These are phyloP conservation scores for Boletales sp. DNA, from an alignment of 768 basidiomycete species.

Conservation along the genomic window DNA sequence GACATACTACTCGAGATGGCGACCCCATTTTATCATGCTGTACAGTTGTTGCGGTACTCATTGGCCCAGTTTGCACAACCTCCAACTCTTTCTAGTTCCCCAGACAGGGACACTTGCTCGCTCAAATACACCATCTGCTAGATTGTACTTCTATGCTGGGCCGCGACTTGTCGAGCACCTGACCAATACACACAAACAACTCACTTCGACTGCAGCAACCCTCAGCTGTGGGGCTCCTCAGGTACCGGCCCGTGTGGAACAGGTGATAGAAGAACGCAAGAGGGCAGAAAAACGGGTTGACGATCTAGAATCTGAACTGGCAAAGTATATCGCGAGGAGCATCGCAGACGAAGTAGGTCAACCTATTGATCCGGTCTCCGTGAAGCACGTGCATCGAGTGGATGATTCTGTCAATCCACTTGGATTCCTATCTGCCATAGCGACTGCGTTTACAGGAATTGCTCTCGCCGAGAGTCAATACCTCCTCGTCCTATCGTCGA, in stretches of 20 bases:
- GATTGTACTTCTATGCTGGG: conserved; percentile 82
- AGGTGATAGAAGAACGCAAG: conserved; percentile 64
- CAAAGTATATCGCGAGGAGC: conserved; percentile 42
- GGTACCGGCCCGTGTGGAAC: conserved; percentile 64
- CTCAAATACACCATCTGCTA: conserved; percentile 57
- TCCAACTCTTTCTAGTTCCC: conserved; percentile 68
- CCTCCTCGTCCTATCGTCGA: conserved; percentile 56
- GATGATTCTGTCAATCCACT: conserved; percentile 61
- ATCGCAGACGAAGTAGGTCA: conserved; percentile 37
- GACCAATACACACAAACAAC: conserved; percentile 49
- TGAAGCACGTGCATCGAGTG: conserved; percentile 51
- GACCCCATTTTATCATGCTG: neutral
- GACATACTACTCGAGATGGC: conserved; percentile 4
- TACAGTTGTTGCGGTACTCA: conserved; percentile 81
- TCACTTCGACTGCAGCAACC: conserved; percentile 53
- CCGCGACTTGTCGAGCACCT: conserved; percentile 68
- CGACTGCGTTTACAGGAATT: conserved; percentile 40
- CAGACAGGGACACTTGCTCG: conserved; percentile 65
- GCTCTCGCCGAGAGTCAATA: conserved; percentile 29
- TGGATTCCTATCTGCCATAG: conserved; percentile 56
- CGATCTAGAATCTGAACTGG: conserved; percentile 68
- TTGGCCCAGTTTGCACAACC: conserved; percentile 68
- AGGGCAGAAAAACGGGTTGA: conserved; percentile 62
- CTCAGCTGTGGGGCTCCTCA: conserved; percentile 67
- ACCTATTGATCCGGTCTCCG: conserved; percentile 29